Base-by-base conservation (phyloP, 208 protist species). In the Wallacemonas sp. region DNA sequence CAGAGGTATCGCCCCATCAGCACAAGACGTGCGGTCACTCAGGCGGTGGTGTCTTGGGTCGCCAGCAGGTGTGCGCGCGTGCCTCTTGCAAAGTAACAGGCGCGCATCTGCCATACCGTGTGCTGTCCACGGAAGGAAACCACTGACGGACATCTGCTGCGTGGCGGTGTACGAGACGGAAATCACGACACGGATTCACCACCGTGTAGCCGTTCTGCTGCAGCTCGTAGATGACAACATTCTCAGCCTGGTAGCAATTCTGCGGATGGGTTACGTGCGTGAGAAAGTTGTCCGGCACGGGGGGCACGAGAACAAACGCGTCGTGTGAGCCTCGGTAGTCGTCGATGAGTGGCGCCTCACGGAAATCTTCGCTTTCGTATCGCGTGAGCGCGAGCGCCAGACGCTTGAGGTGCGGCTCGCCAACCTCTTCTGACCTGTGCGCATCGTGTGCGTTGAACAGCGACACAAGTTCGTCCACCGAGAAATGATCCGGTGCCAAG, bases 191-290 rank as follows among this genome's bases (percentile, higher is more conserved):
- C 12, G 88, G 86, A 54, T 96, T 96, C 42, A 90, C 31, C 5
- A 84, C 81, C 12, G 47, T 26, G 67, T 90, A 91, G 4, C 80
- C 75, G n/a, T 68, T 58, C 27, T 69, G 77, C 61, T 81, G 74
- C 1, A 96, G 64, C 42, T 91, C 90, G 58, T 94, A 64, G 22
- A 96, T 60, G 24, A 96, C 88, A 33, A 96, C 76, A 70, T 96
- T 96, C 74, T 96, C 90, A 3, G 83, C 80, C 62, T 93, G 82
- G 70, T 96, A 96, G 60, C 74, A 76, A 72, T 96, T 96, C 63
- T 96, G 90, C 14, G 72, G 71, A 61, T 96, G 90, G 0, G 34
- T 19, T n/a, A 93, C 77, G 22, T 46, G 31, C 2, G 42, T 47
- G 2, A 96, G 3, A 27, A 96, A 77, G 2, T 62, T 26, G 12